Evolutionary conservation across 192 early-diverging fungal species (phyloP), one percentile per base, ranked within the genome.

Genomic region (Mortierella claussenii): DNA sequence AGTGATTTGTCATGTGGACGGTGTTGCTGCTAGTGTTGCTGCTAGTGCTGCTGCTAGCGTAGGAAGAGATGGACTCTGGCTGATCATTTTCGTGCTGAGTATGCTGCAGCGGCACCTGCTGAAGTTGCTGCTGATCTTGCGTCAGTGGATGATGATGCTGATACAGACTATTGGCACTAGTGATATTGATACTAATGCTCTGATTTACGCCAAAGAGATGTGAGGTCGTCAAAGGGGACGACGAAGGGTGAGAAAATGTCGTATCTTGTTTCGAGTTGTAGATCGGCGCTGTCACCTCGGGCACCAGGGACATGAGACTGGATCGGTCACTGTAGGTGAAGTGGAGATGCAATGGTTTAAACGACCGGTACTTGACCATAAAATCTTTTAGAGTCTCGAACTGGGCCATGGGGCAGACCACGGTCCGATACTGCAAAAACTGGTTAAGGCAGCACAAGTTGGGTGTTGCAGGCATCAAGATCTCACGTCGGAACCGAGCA

Each of bases 361-460:
- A 75, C 33, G 53, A 51, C 43, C 71, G 55, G 33, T 75, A 75
- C 45, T 75, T 75, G 37, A 23, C 51, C 71, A 75, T 75, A 31
- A 75, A 75, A 51, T 75, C 71, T 40, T 75, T 75, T 36, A 75
- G 63, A 28, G 49, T 34, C 57, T 75, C 71, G 31, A 75, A 75
- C 33, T 75, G 71, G 13, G 55, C 55, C 71, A 75, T 75, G 2
- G 71, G 71, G 21, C 71, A 75, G 45, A 75, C 26, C 43, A 75
- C 48, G 20, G 63, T 66, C 15, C 63, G 62, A 11, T 31, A 32
- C 45, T 60, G 62, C 42, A 75, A 34, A 50, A 66, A 75, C 10
- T 48, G 30, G 51, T 75, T 60, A 20, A 75, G 40, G 36, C 63
- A 60, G 28, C 55, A 66, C 4, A 75, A 50, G 24, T 65, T 66